Evolutionary conservation across 2,329 filamentous ascomycete species (phyloP), one percentile per base, ranked within the genome.

Genomic region (Venturia aucupariae): DNA sequence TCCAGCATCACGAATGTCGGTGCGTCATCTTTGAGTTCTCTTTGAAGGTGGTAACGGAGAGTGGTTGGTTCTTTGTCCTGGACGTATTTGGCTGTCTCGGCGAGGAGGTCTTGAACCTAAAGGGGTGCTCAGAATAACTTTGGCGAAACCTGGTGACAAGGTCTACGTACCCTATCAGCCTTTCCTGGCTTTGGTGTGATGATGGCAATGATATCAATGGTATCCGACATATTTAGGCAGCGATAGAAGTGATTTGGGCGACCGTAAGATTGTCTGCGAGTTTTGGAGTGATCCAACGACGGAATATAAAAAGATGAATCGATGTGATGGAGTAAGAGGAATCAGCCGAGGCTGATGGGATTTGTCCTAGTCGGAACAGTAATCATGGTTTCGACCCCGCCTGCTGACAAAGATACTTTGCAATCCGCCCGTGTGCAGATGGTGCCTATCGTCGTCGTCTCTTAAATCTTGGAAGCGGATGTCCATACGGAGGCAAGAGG

Each of bases 1-100:
- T 65, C 64, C 10, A 65, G 30, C 64, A 65, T 15, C 32, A 65
- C 35, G 4, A 65, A 46, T 19, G 38, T 32, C 19, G 64, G 64
- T 11, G 64, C n/a, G 10, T 65, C 61, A 10, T 32, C 60, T 2
- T 24, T 64, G 39, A 38, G 30, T 60, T 65, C 61, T 32, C 48
- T 32, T 30, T 65, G 48, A 1, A 65, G 64, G 27, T 65, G 64
- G 35, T 65, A 65, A 13, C 42, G 27, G 4, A 65, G 38, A 4
- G 64, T 65, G 10, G 44, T 51, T 30, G 64, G 59, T 51, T 65
- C 64, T 38, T 65, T 65, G 7, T 48, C 32, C 41, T 65, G 19
- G 35, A 65, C 61, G 38, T 65, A 51, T 44, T 55, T 38, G 13
- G 63, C 38, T 17, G 22, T 30, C 7, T 42, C 60, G 60, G 38